phyloP scores from a whole-genome alignment of 345 rosid genomes.

The Syzygium aqueum region DNA sequence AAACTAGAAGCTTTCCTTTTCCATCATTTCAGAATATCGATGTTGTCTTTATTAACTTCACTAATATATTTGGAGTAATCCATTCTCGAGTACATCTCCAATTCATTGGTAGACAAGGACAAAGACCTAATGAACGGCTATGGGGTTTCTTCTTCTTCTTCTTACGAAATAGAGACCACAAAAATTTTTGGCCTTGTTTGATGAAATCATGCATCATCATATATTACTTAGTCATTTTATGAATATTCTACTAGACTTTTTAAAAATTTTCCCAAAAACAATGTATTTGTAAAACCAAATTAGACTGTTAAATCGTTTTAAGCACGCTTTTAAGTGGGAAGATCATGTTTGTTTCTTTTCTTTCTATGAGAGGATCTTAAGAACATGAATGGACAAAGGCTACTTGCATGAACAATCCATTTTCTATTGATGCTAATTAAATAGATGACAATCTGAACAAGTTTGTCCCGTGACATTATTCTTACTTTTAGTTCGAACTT shows the following conservation, averaged over 20 bases:
- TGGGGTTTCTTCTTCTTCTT: not conserved
- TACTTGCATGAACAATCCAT: not conserved
- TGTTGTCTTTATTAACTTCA: too few species aligned
- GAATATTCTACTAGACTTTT: not conserved
- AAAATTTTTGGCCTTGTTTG: not conserved
- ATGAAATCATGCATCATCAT: not conserved
- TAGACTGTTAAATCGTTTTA: not conserved
- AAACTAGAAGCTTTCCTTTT: not conserved
- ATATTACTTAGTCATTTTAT: not conserved
- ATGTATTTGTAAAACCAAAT: not conserved
- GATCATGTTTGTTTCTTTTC: not conserved
- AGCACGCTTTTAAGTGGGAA: not conserved
- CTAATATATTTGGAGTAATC: too few species aligned
- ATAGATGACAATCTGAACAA: not conserved
- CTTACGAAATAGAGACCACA: not conserved
- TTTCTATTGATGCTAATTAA: not conserved
- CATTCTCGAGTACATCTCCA: too few species aligned
- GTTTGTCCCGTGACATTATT: too few species aligned
- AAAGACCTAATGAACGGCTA: not conserved
- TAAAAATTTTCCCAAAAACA: not conserved
- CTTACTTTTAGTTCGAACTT: too few species aligned
- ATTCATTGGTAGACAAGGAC: too few species aligned
- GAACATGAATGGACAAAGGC: not conserved
- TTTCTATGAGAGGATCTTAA: not conserved
- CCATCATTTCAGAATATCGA: not conserved